A percentile compares a stretch with the other conserved stretches of the same genome.
These are phyloP conservation scores for Chlorella sp. DNA, from an alignment of 139 green algal genomes.

Conservation along the genomic window DNA sequence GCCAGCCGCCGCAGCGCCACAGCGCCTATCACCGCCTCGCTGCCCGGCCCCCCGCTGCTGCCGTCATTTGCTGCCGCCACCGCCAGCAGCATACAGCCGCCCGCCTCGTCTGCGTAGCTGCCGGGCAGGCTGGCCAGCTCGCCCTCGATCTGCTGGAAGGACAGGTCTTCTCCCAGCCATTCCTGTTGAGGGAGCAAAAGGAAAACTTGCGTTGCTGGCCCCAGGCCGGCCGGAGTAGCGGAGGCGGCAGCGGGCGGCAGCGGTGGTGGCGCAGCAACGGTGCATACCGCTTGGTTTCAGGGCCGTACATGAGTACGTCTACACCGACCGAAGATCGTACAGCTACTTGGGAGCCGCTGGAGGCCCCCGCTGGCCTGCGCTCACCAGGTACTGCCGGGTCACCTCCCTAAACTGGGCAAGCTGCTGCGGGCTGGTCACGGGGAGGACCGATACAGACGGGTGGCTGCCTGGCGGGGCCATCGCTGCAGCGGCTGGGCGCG, in stretches of 20 bases:
- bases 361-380: neutral
- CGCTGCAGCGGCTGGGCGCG: too few species aligned
- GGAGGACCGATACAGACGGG: too few species aligned
- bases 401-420: constrained; percentile 29
- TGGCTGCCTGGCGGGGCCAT: too few species aligned
- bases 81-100: constrained; percentile 45
- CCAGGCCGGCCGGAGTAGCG: neutral
- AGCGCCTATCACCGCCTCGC: constrained; percentile 14
- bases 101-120: constrained; percentile 17
- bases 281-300: too few species aligned
- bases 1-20: constrained; percentile 37
- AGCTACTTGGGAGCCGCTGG: neutral
- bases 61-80: neutral
- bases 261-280: neutral
- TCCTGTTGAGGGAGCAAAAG: neutral
- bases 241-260: neutral
- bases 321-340: too few species aligned
- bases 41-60: neutral
- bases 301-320: too few species aligned
- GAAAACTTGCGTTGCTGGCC: neutral
- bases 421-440: constrained; percentile 9
- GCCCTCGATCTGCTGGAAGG: constrained; percentile 36
- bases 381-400: constrained; percentile 24
- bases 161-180: constrained; percentile 45
- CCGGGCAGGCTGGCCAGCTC: constrained; percentile 44